These are phyloP conservation scores for Paralagenidium karlingii DNA, from an alignment of 352 stramenopile species.

Conservation along the genomic window DNA sequence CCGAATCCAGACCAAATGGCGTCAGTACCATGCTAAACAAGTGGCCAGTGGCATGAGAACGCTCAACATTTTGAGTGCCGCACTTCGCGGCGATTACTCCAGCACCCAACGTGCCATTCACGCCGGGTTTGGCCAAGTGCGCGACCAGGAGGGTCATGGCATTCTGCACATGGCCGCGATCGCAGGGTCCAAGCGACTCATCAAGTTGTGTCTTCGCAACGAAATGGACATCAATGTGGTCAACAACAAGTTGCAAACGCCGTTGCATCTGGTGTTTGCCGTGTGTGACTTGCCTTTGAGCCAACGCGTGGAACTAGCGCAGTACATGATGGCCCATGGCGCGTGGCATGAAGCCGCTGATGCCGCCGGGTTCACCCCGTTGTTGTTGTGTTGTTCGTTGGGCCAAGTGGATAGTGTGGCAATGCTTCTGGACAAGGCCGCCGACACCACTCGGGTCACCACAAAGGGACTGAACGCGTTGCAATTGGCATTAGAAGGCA, in stretches of 20 bases:
- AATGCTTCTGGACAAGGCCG: slow-evolving; percentile 53
- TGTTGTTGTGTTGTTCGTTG: slow-evolving; percentile 40
- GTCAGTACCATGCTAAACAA: slow-evolving; percentile 21
- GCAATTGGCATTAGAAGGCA: slow-evolving; percentile 48
- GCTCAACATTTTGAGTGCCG: slow-evolving; percentile 44
- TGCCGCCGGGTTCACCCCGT: slow-evolving; percentile 40
- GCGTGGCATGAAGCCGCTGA: slow-evolving; percentile 68
- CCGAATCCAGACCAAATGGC: slow-evolving; percentile 44
- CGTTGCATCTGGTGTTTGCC: slow-evolving; percentile 60
- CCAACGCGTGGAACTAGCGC: slow-evolving; percentile 36
- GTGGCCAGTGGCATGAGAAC: slow-evolving; percentile 21
- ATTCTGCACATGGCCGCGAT: slow-evolving; percentile 60
- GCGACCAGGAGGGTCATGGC: slow-evolving; percentile 41
- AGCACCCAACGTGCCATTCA: slow-evolving; percentile 41
- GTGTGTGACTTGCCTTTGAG: too few relatives aligned
- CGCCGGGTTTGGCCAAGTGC: slow-evolving; percentile 29
- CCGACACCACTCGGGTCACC: slow-evolving; percentile 23
- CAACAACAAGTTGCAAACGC: slow-evolving; percentile 41
- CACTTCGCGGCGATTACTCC: slow-evolving; percentile 66
- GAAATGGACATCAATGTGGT: slow-evolving; percentile 56
- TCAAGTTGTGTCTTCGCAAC: slow-evolving; percentile 73
- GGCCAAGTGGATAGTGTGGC: slow-evolving; percentile 48
- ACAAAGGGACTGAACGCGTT: slow-evolving; percentile 24
- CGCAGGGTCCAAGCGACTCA: slow-evolving; percentile 53
- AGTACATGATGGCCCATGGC: slow-evolving; percentile 81